Conservation (phyloP, 495 filamentous ascomycete species). For the Lasiosphaeris hirsuta region DNA sequence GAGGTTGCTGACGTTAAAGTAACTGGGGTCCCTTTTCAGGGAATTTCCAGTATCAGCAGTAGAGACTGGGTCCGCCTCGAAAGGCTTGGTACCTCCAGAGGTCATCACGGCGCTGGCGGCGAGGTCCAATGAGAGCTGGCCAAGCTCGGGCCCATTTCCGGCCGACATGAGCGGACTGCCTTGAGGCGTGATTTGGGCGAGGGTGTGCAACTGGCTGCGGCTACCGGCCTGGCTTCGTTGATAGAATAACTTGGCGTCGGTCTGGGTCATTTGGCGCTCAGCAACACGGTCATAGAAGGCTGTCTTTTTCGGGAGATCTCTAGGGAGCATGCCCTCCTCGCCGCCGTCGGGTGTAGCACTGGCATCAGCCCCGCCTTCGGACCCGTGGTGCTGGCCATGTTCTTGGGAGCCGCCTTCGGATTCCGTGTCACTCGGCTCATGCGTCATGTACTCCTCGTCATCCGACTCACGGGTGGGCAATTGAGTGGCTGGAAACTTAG, state of each 20-base stretch:
- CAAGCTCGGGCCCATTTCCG: slow-evolving; percentile 29
- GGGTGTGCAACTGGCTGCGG: slow-evolving; percentile 46
- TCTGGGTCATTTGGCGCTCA: slow-evolving; percentile 86
- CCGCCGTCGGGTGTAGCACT: not conserved
- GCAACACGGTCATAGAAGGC: slow-evolving; percentile 82
- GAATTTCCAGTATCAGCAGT: slow-evolving; percentile 11
- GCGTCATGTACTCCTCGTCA: slow-evolving; percentile 27
- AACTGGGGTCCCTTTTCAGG: slow-evolving; percentile 18
- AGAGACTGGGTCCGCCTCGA: slow-evolving; percentile 13
- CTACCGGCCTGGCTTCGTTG: slow-evolving; percentile 74
- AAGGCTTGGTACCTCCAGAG: slow-evolving; percentile 10
- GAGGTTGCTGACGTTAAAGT: slow-evolving; percentile 6
- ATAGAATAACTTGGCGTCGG: slow-evolving; percentile 92
- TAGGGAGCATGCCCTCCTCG: slow-evolving; percentile 58
- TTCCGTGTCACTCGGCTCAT: slow-evolving; percentile 28
- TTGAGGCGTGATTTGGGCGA: slow-evolving; percentile 43
- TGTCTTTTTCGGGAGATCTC: slow-evolving; percentile 75
- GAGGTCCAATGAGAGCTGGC: slow-evolving; percentile 23
- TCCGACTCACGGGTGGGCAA: slow-evolving; percentile 29
- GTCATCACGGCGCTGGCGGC: slow-evolving; percentile 8
- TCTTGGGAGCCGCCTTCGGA: slow-evolving; percentile 21
- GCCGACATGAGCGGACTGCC: slow-evolving; percentile 49
- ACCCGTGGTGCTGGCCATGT: slow-evolving; percentile 10
- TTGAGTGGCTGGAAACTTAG: slow-evolving; percentile 22
- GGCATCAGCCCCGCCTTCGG: slow-evolving; percentile 4